phyloP scores from a whole-genome alignment of 2,329 filamentous ascomycete species.

The Diplodia mutila region DNA sequence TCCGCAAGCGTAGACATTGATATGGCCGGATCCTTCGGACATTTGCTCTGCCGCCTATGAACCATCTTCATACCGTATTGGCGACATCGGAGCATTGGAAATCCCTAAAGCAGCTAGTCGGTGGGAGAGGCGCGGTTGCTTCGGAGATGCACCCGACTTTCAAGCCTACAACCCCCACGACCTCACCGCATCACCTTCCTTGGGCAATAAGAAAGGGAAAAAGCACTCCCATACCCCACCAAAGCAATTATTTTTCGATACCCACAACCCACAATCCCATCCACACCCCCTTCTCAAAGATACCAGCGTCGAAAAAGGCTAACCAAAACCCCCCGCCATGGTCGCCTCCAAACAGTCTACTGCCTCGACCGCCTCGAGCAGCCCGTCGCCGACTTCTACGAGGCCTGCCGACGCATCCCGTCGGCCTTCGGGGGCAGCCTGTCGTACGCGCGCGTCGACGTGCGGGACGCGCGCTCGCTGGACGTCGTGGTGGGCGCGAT shows the following conservation, averaged over 20 bases:
- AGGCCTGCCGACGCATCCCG: conserved; percentile 63
- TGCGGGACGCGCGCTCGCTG: conserved; percentile 69
- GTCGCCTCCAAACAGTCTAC: conserved; percentile 54
- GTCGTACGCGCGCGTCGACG: conserved; percentile 77
- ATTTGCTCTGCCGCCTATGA: neutral
- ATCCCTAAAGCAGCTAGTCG: neutral
- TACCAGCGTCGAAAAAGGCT: neutral
- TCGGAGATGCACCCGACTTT: neutral
- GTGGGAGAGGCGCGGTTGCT: neutral
- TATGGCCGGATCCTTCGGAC: neutral
- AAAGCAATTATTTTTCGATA: too few species aligned
- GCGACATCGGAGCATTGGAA: neutral
- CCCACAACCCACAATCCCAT: neutral
- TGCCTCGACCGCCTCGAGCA: conserved; percentile 63
- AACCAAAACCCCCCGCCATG: neutral
- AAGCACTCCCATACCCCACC: neutral
- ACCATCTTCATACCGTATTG: neutral
- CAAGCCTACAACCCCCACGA: neutral
- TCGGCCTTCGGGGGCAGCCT: conserved; percentile 65
- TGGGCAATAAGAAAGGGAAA: neutral
- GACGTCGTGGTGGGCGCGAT: conserved; percentile 70
- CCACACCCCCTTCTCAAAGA: neutral
- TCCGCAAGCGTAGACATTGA: neutral
- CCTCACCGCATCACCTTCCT: neutral
- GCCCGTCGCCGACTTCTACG: conserved; percentile 63